These are phyloP conservation scores for Pythium angustatum DNA, from an alignment of 352 stramenopile species.

Conservation along the genomic window DNA sequence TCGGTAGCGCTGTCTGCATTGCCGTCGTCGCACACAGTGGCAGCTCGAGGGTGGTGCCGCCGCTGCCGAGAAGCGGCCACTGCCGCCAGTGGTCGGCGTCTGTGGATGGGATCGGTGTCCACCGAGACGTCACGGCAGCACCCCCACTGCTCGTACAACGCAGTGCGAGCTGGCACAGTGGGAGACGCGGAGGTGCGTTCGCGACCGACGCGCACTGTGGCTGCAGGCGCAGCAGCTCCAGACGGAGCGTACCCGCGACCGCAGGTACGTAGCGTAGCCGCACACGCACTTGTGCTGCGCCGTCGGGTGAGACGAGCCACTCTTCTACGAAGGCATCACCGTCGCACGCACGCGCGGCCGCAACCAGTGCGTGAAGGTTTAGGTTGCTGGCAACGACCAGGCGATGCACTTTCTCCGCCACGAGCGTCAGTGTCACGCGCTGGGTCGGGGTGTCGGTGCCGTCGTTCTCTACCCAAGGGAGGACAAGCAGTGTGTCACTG, in stretches of 20 bases:
- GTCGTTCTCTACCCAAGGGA: not conserved
- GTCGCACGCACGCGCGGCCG: not conserved
- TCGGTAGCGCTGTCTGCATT: not conserved
- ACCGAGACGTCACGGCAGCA: not conserved
- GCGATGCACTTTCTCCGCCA: not conserved
- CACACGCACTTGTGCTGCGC: not conserved
- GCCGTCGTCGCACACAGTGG: not conserved
- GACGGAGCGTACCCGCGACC: not conserved
- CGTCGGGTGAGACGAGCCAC: conserved; percentile 12
- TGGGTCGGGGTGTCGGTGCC: not conserved
- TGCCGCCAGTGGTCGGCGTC: not conserved
- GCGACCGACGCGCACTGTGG: not conserved
- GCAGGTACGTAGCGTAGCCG: conserved; percentile 6
- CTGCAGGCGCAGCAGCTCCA: not conserved
- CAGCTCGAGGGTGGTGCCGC: not conserved
- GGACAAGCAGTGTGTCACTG: conserved; percentile 2
- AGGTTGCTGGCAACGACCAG: not conserved
- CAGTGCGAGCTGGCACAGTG: conserved; percentile 2
- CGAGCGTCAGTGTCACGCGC: not conserved
- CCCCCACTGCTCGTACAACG: not conserved
- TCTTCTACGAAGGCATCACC: conserved; percentile 8
- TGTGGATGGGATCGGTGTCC: not conserved
- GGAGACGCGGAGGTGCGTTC: not conserved
- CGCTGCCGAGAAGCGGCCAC: not conserved
- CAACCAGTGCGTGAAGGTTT: too few relatives aligned